These are phyloP conservation scores for Pezizomycotina sp. DNA, from an alignment of 2,329 filamentous ascomycete genomes.

Conservation along the genomic window DNA sequence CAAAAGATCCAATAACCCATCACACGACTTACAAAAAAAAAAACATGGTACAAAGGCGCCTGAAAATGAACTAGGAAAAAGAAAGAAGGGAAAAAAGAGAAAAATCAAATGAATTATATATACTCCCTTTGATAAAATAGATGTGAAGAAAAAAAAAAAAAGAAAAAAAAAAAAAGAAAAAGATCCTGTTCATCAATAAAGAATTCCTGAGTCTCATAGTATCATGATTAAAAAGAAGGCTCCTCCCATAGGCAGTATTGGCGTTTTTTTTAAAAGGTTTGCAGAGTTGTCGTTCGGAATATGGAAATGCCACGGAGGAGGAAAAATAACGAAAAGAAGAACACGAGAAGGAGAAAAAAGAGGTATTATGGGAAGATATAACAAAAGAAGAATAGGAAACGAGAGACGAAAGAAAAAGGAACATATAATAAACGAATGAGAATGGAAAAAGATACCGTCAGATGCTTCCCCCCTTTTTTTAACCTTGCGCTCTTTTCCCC, in stretches of 20 bases:
- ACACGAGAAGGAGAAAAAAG: background rate
- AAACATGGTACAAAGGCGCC: no score
- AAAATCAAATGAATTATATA: no score
- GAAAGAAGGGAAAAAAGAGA: no score
- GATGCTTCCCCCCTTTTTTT: background rate
- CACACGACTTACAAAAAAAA: background rate
- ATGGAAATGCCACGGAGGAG: conserved; percentile 6
- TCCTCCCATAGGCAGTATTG: no score
- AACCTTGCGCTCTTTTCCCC: background rate
- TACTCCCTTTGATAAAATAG: no score
- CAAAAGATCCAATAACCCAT: background rate
- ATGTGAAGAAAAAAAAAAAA: no score
- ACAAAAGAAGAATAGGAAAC: background rate
- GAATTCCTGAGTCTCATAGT: background rate
- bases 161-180: no score
- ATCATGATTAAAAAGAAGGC: background rate
- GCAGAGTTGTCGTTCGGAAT: no score
- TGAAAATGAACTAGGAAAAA: no score
- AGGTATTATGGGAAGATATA: background rate
- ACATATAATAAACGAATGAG: background rate
- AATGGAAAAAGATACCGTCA: background rate
- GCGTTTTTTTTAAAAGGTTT: no score
- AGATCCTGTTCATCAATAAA: no score
- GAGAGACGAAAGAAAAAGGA: conserved; percentile 2
- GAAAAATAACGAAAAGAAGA: conserved; percentile 1